Conservation (phyloP, 768 basidiomycete genomes). For the Rhodotorula kratochvilovae region DNA sequence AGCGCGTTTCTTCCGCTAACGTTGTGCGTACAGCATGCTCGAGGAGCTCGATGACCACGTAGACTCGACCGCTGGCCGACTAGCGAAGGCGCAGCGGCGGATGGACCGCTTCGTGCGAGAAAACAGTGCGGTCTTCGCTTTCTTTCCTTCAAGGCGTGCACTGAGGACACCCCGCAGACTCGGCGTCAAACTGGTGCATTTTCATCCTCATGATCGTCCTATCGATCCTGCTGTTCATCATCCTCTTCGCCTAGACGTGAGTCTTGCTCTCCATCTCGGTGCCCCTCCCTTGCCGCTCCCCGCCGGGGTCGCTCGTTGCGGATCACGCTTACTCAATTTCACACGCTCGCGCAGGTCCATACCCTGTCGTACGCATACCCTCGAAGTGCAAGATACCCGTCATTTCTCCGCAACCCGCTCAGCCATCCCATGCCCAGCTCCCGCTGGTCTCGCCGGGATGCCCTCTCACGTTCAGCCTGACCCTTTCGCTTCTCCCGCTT, state of each 20-base stretch:
- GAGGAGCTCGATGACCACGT: conserved; percentile 71
- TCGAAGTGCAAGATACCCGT: conserved; percentile 11
- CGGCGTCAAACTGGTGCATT: conserved; percentile 85
- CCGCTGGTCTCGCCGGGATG: too few species aligned
- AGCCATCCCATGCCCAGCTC: fast-evolving
- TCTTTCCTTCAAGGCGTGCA: too few species aligned
- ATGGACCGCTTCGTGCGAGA: conserved; percentile 77
- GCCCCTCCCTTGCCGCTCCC: not conserved
- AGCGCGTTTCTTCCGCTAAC: too few species aligned
- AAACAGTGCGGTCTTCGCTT: conserved; percentile 58
- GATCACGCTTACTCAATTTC: too few species aligned
- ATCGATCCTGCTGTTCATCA: conserved; percentile 67
- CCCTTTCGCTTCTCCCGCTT: too few species aligned
- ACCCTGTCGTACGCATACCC: not conserved
- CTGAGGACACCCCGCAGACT: conserved; percentile 54
- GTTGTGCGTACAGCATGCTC: conserved; percentile 59
- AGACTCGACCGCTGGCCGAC: conserved; percentile 63
- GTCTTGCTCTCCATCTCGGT: not conserved
- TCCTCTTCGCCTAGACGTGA: conserved; percentile 62
- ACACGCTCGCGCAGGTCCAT: not conserved
- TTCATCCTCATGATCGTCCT: conserved; percentile 75
- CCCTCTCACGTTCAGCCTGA: too few species aligned
- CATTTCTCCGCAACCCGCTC: not conserved
- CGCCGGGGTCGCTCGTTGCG: too few species aligned
- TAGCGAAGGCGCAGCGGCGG: conserved; percentile 61